Percentiles rank a stretch among this genome's conserved stretches.
Conservation (phyloP, 2,329 filamentous ascomycete genomes). For the Venturia pyrina region DNA sequence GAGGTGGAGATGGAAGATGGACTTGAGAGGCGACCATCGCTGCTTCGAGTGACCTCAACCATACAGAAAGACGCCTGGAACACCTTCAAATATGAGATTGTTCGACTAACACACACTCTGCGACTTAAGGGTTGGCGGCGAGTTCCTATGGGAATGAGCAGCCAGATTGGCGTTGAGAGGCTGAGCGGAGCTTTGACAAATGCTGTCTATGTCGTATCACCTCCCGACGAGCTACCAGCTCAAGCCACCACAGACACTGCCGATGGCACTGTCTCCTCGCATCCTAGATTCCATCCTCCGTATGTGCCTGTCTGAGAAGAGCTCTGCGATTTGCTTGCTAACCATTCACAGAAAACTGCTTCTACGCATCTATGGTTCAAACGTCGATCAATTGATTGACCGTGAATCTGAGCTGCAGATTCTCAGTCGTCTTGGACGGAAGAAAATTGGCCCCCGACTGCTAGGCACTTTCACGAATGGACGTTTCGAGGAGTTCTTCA, state of each 20-base stretch:
- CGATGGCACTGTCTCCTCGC: conserved; percentile 17
- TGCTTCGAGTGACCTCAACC: conserved; percentile 39
- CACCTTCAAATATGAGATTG: conserved; percentile 84
- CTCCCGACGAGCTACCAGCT: conserved; percentile 53
- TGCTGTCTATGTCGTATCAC: conserved; percentile 87
- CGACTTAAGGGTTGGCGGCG: conserved; percentile 85
- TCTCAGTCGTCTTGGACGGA: conserved; percentile 72
- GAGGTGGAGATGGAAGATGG: conserved; percentile 30
- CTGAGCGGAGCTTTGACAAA: conserved; percentile 92
- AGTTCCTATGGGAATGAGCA: conserved; percentile 62
- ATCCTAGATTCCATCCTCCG: conserved; percentile 25
- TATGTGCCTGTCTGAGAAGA: not conserved
- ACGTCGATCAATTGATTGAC: conserved; percentile 93
- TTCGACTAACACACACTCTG: conserved; percentile 80
- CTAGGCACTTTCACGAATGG: conserved; percentile 91
- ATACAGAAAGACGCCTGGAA: conserved; percentile 72
- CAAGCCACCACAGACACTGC: conserved; percentile 23
- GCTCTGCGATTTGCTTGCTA: not conserved
- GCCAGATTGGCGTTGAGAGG: conserved; percentile 59
- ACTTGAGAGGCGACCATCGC: conserved; percentile 20
- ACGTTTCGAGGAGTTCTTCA: conserved; percentile 88
- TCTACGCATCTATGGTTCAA: conserved; percentile 84
- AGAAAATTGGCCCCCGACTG: conserved; percentile 85
- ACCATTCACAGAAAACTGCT: conserved; percentile 52
- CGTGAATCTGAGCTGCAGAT: conserved; percentile 83